These are phyloP conservation scores for Penicillium tannophilum DNA, from an alignment of 495 filamentous ascomycete species.

Conservation along the genomic window DNA sequence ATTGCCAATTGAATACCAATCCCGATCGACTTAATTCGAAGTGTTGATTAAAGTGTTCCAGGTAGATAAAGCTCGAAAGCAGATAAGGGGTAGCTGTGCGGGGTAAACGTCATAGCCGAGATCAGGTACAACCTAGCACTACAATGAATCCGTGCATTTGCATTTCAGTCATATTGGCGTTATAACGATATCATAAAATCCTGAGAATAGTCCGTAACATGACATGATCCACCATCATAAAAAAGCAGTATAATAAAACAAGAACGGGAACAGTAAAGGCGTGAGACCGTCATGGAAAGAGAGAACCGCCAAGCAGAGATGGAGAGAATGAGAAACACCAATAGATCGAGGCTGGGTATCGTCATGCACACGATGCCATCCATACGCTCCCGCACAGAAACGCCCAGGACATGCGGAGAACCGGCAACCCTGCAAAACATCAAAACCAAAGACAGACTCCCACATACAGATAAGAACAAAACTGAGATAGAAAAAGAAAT, in stretches of 20 bases:
- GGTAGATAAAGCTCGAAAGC: not conserved
- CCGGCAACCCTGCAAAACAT: constrained; percentile 14
- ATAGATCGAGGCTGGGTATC: constrained; percentile 47
- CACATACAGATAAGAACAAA: constrained; percentile 9
- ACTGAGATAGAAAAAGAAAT: constrained; percentile 16
- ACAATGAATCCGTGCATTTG: constrained; percentile 1
- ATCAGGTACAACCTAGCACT: constrained; percentile 2
- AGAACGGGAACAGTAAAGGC: constrained; percentile 21
- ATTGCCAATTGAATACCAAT: not conserved
- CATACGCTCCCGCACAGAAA: constrained; percentile 34
- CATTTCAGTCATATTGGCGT: constrained; percentile 27
- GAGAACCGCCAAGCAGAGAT: constrained; percentile 7
- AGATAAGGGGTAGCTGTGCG: constrained; percentile 5
- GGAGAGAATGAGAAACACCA: constrained; percentile 22
- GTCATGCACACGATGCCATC: constrained; percentile 40
- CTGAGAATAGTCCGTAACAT: constrained; percentile 17
- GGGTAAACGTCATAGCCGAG: constrained; percentile 17
- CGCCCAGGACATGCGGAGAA: constrained; percentile 37
- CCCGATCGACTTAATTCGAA: too few species aligned
- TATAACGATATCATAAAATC: constrained; percentile 18
- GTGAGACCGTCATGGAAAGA: constrained; percentile 1
- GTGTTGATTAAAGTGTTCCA: too few species aligned
- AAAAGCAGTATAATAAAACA: constrained; percentile 31
- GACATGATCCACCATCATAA: constrained; percentile 20
- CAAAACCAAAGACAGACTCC: constrained; percentile 18